A percentile compares a stretch with the other conserved stretches of the same genome.
Evolutionary conservation across 495 filamentous ascomycete genomes (phyloP).

Genomic region (Xylaria cubensis): DNA sequence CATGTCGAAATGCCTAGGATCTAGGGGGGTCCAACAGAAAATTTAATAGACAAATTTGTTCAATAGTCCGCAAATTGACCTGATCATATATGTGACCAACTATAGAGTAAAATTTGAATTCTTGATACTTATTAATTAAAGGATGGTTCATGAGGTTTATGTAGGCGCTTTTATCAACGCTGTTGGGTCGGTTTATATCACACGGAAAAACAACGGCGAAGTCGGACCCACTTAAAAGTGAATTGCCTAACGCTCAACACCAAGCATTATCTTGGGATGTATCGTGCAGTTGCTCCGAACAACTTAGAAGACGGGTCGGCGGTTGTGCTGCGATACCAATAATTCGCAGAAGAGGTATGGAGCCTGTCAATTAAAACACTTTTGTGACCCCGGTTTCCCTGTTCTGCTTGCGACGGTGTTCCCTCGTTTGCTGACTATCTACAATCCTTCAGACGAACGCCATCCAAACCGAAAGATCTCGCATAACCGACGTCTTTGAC

Average conservation of each 20-base stretch:
- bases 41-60: slow-evolving; percentile 28
- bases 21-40: slow-evolving; percentile 18
- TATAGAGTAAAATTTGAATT: not conserved
- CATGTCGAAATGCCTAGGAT: slow-evolving; percentile 23
- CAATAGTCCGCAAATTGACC: not conserved
- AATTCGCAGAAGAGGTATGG: not conserved
- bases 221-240: slow-evolving; percentile 28
- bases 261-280: not conserved
- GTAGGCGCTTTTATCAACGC: not conserved
- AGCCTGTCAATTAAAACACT: no score
- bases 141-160: not conserved
- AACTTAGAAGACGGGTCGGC: not conserved
- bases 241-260: slow-evolving; percentile 2
- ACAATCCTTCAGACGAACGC: not conserved
- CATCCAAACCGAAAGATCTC: not conserved
- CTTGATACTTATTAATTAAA: not conserved
- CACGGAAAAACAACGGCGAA: slow-evolving; percentile 20
- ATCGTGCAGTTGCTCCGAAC: not conserved
- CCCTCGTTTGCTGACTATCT: not conserved
- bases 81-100: not conserved
- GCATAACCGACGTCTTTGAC: not conserved
- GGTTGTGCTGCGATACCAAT: not conserved
- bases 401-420: not conserved
- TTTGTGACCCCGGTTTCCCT: not conserved
- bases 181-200: not conserved